Evolutionary conservation across 2,329 filamentous ascomycete species (phyloP), one percentile per base, ranked within the genome.

Genomic region (Trichoderma guizhouense): DNA sequence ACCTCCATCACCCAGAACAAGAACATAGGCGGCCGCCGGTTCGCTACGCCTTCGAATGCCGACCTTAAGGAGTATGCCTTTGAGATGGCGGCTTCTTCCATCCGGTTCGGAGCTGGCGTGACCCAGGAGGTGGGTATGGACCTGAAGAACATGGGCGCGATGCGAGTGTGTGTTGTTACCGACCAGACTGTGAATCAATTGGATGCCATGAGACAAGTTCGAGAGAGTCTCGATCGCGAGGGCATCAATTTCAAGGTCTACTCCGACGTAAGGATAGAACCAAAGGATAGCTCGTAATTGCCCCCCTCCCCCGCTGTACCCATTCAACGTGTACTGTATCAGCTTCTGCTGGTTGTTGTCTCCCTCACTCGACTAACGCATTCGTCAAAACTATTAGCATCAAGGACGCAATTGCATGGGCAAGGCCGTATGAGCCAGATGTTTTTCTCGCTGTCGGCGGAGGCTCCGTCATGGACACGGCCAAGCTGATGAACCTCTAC

Each of bases 101-200:
- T 99, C 78, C 90, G 96, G 14, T 99, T 98, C 77, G 96, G 96
- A 0, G 93, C 94, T 0, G 96, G 96, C 7, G 93, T 92, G 71
- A 99, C 96, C 28, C 93, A 94, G 81, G 96, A 99, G 82, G 94
- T 99, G 24, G 96, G 96, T 75, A 98, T 98, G 96, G 96, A 99
- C 82, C 91, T 98, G 76, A 92, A 90, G 83, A 98, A 99, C 80
- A 87, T 99, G 86, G 92, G 93, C 15, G 91, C 92, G 7, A 92
- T 93, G 84, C 91, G 90, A 58, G 95, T 99, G 72, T 93, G 93
- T 79, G 93, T 99, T 6, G 94, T 99, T 18, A 99, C 96, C 18
- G 96, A 99, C 79, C 82, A 84, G 67, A 97, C 90, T 30, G 94
- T 99, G 18, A 85, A 90, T 77, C 91, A 92, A 81, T 84, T 99